These are phyloP conservation scores for Cicer yamashitae DNA, from an alignment of 306 rosid species.

Conservation along the genomic window DNA sequence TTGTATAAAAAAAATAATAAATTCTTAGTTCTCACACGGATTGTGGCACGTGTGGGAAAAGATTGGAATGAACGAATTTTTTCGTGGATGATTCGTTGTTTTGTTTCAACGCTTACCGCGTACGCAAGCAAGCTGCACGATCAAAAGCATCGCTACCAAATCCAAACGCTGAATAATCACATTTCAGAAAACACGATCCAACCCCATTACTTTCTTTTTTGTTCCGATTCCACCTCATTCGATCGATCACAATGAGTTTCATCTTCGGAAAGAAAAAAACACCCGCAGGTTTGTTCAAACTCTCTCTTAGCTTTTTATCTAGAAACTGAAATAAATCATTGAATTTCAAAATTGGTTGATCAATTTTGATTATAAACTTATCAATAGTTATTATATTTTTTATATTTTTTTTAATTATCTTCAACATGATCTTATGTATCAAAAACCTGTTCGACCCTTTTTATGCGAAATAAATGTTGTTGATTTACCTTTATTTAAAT, in stretches of 20 bases:
- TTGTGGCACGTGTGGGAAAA: slow-evolving; percentile 49
- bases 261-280: slow-evolving; percentile 93
- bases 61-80: neutral
- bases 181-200: slow-evolving; percentile 3
- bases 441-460: too few relatives aligned
- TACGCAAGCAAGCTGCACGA: slow-evolving; percentile 45
- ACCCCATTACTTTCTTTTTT: neutral
- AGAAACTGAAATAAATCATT: too few relatives aligned
- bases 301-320: neutral
- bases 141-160: slow-evolving; percentile 21
- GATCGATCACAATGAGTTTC: slow-evolving; percentile 75
- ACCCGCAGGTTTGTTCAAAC: slow-evolving; percentile 73
- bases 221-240: slow-evolving; percentile 21
- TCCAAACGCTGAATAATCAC: slow-evolving; percentile 16
- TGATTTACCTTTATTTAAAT: slow-evolving; percentile 23
- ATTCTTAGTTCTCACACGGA: neutral
- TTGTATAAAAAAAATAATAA: too few relatives aligned
- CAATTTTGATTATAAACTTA: slow-evolving; percentile 23
- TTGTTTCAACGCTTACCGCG: slow-evolving; percentile 55
- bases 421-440: neutral
- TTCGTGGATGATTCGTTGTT: slow-evolving; percentile 46
- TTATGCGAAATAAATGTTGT: neutral
- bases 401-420: neutral
- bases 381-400: neutral
- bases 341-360: slow-evolving; percentile 16